Percentiles rank a stretch among this genome's conserved stretches.
phyloP scores from a whole-genome alignment of 2,329 filamentous ascomycete species.

The Colletotrichum sp. region DNA sequence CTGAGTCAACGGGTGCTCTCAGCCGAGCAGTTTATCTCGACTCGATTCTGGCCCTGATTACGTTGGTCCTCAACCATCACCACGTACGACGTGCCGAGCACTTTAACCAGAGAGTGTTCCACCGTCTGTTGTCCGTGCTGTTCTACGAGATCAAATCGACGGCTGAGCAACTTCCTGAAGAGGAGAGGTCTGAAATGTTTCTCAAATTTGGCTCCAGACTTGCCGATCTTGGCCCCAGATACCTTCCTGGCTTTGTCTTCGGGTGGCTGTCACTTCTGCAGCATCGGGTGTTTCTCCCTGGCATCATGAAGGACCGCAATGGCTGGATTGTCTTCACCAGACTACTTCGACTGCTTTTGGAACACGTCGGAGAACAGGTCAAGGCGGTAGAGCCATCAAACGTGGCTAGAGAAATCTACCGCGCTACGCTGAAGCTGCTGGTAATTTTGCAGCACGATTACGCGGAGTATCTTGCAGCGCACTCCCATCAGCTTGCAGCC shows the following conservation, averaged over 20 bases:
- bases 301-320: constrained; percentile 68
- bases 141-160: constrained; percentile 74
- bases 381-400: constrained; percentile 74
- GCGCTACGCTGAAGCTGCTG: constrained; percentile 81
- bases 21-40: constrained; percentile 77
- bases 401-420: constrained; percentile 82
- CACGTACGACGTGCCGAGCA: constrained; percentile 79
- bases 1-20: constrained; percentile 60
- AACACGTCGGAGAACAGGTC: constrained; percentile 79
- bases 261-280: constrained; percentile 84
- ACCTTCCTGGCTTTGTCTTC: constrained; percentile 84
- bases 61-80: constrained; percentile 85
- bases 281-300: constrained; percentile 84
- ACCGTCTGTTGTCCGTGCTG: constrained; percentile 84
- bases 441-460: constrained; percentile 92
- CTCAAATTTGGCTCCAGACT: constrained; percentile 75
- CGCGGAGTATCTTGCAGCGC: constrained; percentile 88
- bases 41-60: constrained; percentile 76
- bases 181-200: constrained; percentile 73
- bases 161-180: constrained; percentile 61
- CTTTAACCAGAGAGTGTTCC: constrained; percentile 90
- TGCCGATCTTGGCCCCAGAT: constrained; percentile 74
- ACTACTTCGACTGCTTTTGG: constrained; percentile 74
- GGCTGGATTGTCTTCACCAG: constrained; percentile 82
- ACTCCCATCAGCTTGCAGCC: constrained; percentile 82